Base-by-base conservation (phyloP, 2,329 filamentous ascomycete species). In the Ceratocystis ficicola region DNA sequence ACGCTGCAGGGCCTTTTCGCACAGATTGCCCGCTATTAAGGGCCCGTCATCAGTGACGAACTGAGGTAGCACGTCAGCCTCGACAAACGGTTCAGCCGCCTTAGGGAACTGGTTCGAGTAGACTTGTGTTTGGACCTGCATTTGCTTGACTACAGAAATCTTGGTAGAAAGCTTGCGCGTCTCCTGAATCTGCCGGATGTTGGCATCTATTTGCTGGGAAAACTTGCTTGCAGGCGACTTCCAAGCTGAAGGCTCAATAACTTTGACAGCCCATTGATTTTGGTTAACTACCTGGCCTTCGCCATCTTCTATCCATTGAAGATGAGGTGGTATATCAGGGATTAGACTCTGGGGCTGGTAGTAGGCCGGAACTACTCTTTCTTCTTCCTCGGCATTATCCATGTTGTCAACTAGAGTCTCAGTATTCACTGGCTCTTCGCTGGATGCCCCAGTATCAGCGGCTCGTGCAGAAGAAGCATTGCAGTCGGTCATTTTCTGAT, bases 71-170 rank as follows among this genome's bases (percentile, higher is more conserved):
- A 94, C 86, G 72, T 97, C 94, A 52, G 84, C 81, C 76, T 99
- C 94, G 20, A 87, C 77, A 69, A 99, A 96, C 0, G 90, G 89
- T 73, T 93, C 87, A 69, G 96, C 90, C 73, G 95, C 96, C 76
- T 96, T 96, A 69, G 93, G 91, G 72, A 99, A 99, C 74, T 99
- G 94, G 72, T 99, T 99, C 72, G 92, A 89, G 73, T 99, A 99
- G 73, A 90, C 89, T 83, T 96, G 94, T 63, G 91, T 90, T 75
- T 99, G 94, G 65, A 97, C 85, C 76, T 99, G 94, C 94, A 99
- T 99, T 77, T 99, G 94, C 78, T 97, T 99, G 74, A 99, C 94
- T 68, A 99, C 90, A 62, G 90, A 87, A 73, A 99, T 96, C 77
- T 97, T 99, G 10, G 91, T 91, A 72, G 91, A 95, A 36, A 99